Conservation (phyloP, 2,329 filamentous ascomycete species). For the Trichoderma koningiopsis region DNA sequence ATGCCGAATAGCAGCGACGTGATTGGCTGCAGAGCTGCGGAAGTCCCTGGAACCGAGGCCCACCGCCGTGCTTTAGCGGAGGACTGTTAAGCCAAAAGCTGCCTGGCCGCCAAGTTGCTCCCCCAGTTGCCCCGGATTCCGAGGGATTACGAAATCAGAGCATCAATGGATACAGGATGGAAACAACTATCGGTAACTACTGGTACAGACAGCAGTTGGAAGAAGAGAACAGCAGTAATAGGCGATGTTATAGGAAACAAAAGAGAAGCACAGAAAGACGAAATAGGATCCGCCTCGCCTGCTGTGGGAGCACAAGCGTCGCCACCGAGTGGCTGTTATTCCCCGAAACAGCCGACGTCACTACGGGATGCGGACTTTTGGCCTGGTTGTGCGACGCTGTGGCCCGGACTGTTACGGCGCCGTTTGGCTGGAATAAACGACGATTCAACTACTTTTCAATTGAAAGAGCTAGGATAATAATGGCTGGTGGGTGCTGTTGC, state of each 20-base stretch:
- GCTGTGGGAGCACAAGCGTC: constrained; percentile 8
- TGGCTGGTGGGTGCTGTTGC: background rate
- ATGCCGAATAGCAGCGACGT: background rate
- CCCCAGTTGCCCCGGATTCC: constrained; percentile 19
- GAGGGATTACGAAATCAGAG: background rate
- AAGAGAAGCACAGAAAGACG: background rate
- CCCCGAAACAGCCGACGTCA: constrained; percentile 26
- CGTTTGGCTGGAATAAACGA: background rate
- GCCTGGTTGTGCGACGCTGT: background rate
- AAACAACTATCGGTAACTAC: background rate
- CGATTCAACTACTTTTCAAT: background rate
- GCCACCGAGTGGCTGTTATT: constrained; percentile 23
- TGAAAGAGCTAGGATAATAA: background rate
- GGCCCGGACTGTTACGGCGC: background rate
- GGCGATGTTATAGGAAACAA: background rate
- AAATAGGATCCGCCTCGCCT: constrained; percentile 10
- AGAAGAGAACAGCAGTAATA: background rate
- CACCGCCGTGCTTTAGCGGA: constrained; percentile 16
- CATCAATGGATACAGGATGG: background rate
- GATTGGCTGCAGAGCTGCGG: background rate
- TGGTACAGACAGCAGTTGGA: background rate
- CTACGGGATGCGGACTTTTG: constrained; percentile 20
- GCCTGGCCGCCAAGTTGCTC: background rate
- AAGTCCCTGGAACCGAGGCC: constrained; percentile 10
- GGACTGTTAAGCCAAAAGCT: background rate